Base-by-base conservation (phyloP, 75 land plant species). In the Pinus taeda region DNA sequence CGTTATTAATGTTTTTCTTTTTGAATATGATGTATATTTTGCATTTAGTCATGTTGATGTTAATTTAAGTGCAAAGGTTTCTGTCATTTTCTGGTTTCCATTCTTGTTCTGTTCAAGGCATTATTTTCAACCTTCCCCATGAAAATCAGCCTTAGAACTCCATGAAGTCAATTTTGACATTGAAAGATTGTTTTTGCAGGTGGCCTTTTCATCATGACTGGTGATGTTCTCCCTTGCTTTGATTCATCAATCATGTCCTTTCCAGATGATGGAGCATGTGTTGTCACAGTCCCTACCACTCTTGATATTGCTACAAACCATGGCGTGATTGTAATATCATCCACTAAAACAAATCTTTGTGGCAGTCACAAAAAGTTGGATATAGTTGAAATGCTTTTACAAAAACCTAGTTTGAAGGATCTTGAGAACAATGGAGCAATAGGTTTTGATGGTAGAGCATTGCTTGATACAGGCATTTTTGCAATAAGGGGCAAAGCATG, bases 151-250 rank as follows among this genome's bases (percentile, higher is more conserved):
- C 39, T 67, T 39, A 15, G n/a, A 3, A n/a, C 49, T 67, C 21
- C 9, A 39, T 37, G 72, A 69, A 69, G 42, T 69, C 53, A 39
- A 39, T 4, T 42, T 42, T 69, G 49, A 42, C 20, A 3, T 69
- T 69, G 72, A 69, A 42, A 8, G 45, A 42, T 42, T 53, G 6
- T 82, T 21, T 74, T 77, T 81, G 76, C 88, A 97, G 99, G 99
- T 79, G 99, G 99, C 17, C 66, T 97, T 74, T 89, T 97, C 73
- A 94, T 91, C 18, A 97, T 97, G 99, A 97, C 99, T 39, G 99
- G 99, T 26, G 99, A 97, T 87, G 99, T 97, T 75, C 93, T 97
- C 62, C 99, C 99, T 6, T 97, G 98, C 79, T 97, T 94, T 85
- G 92, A 97, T 87, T 90, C 92, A 26, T 94, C 95, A 20, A 69